Base-by-base conservation (phyloP, 352 stramenopile species). In the Globisporangium yorkense region DNA sequence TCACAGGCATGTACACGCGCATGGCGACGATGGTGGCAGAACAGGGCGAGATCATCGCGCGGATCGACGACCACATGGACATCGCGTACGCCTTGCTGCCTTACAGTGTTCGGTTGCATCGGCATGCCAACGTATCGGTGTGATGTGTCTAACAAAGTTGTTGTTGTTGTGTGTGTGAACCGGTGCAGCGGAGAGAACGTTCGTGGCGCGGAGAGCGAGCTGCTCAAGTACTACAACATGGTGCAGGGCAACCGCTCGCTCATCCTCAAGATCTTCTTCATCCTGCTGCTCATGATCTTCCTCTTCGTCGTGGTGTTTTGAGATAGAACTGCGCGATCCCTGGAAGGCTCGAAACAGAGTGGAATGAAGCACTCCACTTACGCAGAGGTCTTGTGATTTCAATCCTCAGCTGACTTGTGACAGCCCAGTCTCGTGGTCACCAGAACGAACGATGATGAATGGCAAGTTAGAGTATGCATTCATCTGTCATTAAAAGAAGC, bases 211-310 rank as follows among this genome's bases (percentile, higher is more conserved):
- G 79, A 94, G 52, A 74, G 74, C 27, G 84, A 92, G 57, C 67
- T 94, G 61, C 70, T 94, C 46, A 91, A 92, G 63, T 78, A 88
- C 40, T 94, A 88, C 66, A 89, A 86, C 58, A 92, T 91, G 78
- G 76, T 88, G 16, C 76, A 74, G 20, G 75, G 81, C 33, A 94
- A 94, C 56, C 84, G 84, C 5, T 83, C 81, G 54, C 68, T 94
- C 48, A 94, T 94, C 57, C 53, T 94, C 57, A 94, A 94, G 73
- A 86, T 94, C 65, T 94, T 94, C 60, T 56, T 91, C 65, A 67
- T 94, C 46, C 66, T 94, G 20, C 55, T 94, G 29, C 66, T 94
- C 49, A 74, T 92, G 61, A 92, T 92, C 57, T 91, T 91, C 66
- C 75, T 92, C 61, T 94, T 94, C 56, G 70, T 90, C 40, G 84